Conservation (phyloP, 345 rosid species). For the Conringia planisiliqua region DNA sequence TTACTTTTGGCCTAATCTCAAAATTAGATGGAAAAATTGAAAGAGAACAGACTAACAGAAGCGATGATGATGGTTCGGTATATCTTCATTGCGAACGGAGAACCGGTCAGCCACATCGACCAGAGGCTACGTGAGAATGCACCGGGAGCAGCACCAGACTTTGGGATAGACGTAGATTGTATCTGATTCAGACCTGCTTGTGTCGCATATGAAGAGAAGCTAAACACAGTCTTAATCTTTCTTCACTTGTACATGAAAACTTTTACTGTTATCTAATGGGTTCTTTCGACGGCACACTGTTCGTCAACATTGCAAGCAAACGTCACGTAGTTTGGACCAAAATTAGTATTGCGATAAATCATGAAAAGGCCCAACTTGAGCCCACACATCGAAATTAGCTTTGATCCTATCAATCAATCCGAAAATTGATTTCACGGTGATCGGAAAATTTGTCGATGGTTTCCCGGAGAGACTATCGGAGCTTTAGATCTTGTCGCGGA, state of each 20-base stretch:
- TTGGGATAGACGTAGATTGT: too few species aligned
- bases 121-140: too few species aligned
- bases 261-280: not conserved
- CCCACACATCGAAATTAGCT: not conserved
- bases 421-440: not conserved
- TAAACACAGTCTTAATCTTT: not conserved
- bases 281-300: not conserved
- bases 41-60: too few species aligned
- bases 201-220: too few species aligned
- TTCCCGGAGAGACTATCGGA: slow-evolving; percentile 38
- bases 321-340: not conserved
- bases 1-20: too few species aligned
- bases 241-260: not conserved
- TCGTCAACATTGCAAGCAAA: not conserved
- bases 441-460: slow-evolving; percentile 19
- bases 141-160: too few species aligned
- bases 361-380: not conserved
- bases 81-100: too few species aligned
- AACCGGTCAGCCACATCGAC: too few species aligned
- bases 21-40: too few species aligned
- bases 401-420: not conserved
- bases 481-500: slow-evolving; percentile 53
- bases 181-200: too few species aligned
- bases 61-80: too few species aligned
- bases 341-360: not conserved